phyloP scores from a whole-genome alignment of 2,329 filamentous ascomycete species.

The Elsinoe arachidis region DNA sequence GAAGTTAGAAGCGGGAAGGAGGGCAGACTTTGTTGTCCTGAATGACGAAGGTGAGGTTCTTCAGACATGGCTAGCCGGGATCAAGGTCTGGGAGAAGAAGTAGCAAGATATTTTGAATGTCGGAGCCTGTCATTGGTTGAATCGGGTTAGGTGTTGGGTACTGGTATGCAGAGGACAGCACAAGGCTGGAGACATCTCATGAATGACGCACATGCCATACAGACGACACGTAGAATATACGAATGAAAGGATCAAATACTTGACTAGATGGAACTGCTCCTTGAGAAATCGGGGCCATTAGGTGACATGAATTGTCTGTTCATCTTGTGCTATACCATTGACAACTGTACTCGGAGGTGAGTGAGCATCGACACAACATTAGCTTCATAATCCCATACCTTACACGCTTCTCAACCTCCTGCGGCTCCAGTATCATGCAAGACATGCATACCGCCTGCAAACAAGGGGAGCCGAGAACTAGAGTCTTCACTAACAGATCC shows the following conservation, averaged over 20 bases:
- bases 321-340: not conserved
- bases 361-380: not conserved
- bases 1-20: conserved; percentile 36
- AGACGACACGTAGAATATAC: conserved; percentile 1
- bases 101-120: not conserved
- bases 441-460: not conserved
- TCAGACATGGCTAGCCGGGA: conserved; percentile 45
- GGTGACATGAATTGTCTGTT: not conserved
- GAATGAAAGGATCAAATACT: conserved; percentile 2
- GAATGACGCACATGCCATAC: not conserved
- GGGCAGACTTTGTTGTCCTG: conserved; percentile 43
- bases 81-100: conserved; percentile 37
- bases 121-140: not conserved
- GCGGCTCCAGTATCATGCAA: not conserved
- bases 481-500: not conserved
- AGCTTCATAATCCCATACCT: no score
- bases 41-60: conserved; percentile 38
- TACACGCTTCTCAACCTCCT: not conserved
- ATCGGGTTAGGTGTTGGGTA: not conserved
- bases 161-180: not conserved
- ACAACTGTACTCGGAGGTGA: not conserved
- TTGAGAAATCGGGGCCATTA: not conserved
- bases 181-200: not conserved
- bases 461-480: conserved; percentile 2
- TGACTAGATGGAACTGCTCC: not conserved